Conservation (phyloP, 179 eudicot genomes). For the Gypsophila paniculata region DNA sequence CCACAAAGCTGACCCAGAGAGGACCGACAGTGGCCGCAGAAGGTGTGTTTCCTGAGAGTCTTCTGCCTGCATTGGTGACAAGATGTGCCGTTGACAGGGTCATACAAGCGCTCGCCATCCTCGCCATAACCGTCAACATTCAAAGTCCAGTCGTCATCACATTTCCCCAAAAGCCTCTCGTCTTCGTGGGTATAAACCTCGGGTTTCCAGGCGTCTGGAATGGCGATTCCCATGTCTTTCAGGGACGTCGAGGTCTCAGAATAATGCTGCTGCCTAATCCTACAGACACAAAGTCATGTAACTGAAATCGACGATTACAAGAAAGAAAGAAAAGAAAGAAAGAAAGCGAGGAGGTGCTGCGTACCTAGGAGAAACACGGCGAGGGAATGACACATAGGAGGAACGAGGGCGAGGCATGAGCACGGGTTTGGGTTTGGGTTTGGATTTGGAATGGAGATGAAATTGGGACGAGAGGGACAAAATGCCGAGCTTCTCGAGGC, state of each 20-base stretch:
- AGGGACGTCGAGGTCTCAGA: slow-evolving; percentile 20
- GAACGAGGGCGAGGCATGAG: no score
- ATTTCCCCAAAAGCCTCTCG: slow-evolving; percentile 54
- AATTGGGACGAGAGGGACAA: slow-evolving; percentile 37
- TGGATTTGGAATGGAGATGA: slow-evolving; percentile 6
- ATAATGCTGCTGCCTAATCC: slow-evolving; percentile 4
- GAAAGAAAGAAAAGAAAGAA: no score
- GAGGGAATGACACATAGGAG: no score
- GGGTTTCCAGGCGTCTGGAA: slow-evolving; percentile 41
- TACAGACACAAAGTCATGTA: no score
- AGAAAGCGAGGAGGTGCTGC: no score
- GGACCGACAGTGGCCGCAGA: slow-evolving; percentile 47
- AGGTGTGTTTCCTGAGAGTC: slow-evolving; percentile 48
- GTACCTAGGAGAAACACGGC: no score
- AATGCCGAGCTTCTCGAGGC: slow-evolving; percentile 56
- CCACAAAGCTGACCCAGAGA: slow-evolving; percentile 61
- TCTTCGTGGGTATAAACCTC: slow-evolving; percentile 68
- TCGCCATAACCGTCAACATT: slow-evolving; percentile 55
- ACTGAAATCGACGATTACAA: no score
- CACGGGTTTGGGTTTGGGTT: no score
- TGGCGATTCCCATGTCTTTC: slow-evolving; percentile 40
- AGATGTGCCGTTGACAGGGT: slow-evolving; percentile 47
- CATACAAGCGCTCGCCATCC: slow-evolving; percentile 61
- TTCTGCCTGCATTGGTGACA: slow-evolving; percentile 91
- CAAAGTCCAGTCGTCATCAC: slow-evolving; percentile 47